Conservation (phyloP, 495 filamentous ascomycete genomes). For the Penicillium antarcticum region DNA sequence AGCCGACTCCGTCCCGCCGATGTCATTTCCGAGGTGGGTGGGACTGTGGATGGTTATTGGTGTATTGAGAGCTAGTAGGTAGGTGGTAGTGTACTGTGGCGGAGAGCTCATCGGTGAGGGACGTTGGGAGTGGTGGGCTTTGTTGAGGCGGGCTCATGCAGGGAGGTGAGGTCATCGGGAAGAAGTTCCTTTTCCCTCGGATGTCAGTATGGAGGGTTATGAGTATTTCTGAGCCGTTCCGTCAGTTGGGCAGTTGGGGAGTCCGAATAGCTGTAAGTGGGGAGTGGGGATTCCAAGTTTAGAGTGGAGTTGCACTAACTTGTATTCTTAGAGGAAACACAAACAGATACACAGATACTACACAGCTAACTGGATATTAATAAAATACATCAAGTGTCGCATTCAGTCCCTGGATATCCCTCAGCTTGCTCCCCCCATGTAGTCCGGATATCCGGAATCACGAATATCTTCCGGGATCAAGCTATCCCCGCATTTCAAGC, state of each 20-base stretch:
- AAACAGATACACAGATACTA: too few species aligned
- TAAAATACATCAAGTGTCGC: too few species aligned
- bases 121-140: constrained; percentile 1
- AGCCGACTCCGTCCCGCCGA: constrained; percentile 14
- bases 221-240: neutral
- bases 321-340: too few species aligned
- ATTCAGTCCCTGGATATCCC: too few species aligned
- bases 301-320: constrained; percentile 19
- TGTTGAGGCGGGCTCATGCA: neutral
- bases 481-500: constrained; percentile 10
- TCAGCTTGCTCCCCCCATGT: too few species aligned
- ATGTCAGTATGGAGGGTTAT: neutral
- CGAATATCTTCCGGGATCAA: neutral
- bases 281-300: constrained; percentile 19
- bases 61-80: neutral
- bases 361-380: too few species aligned
- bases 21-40: neutral
- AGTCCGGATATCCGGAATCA: neutral
- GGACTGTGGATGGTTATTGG: neutral
- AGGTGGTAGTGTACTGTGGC: neutral
- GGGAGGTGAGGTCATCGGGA: neutral
- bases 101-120: neutral
- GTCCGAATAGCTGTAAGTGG: neutral
- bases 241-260: too few species aligned
- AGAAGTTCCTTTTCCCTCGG: neutral